Conservation (phyloP, 495 filamentous ascomycete species). For the Penicillium simplicissimum region DNA sequence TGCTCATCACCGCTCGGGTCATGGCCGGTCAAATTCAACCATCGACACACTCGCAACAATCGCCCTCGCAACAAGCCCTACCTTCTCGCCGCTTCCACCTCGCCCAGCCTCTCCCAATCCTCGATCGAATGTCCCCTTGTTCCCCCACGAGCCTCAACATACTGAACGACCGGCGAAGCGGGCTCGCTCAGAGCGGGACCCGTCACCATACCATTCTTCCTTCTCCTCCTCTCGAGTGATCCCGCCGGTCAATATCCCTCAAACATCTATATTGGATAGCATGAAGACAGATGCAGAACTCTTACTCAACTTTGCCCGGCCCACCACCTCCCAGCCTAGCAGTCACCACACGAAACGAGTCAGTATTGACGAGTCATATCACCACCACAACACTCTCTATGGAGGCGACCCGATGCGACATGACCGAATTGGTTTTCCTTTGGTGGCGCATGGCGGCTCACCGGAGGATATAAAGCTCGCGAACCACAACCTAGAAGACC, state of each 20-base stretch:
- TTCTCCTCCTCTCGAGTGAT: slow-evolving; percentile 29
- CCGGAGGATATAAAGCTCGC: slow-evolving; percentile 21
- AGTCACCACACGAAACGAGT: slow-evolving; percentile 35
- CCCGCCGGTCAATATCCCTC: slow-evolving; percentile 49
- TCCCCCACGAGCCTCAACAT: slow-evolving; percentile 32
- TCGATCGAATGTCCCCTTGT: slow-evolving; percentile 33
- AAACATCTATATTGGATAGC: slow-evolving; percentile 41
- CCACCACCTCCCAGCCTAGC: slow-evolving; percentile 38
- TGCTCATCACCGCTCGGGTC: slow-evolving; percentile 42
- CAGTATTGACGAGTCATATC: slow-evolving; percentile 41
- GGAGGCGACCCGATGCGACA: slow-evolving; percentile 28
- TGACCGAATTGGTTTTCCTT: slow-evolving; percentile 25
- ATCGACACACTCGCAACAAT: slow-evolving; percentile 58
- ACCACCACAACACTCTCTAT: slow-evolving; percentile 24
- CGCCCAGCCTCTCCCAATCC: slow-evolving; percentile 36
- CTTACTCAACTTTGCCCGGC: slow-evolving; percentile 49
- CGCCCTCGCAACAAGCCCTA: slow-evolving; percentile 52
- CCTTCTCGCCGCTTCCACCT: slow-evolving; percentile 41
- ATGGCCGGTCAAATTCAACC: slow-evolving; percentile 50
- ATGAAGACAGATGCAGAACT: slow-evolving; percentile 57
- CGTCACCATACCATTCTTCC: slow-evolving; percentile 43
- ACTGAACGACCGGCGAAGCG: slow-evolving; percentile 60
- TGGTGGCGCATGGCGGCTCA: slow-evolving; percentile 10
- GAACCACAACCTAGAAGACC: slow-evolving; percentile 12
- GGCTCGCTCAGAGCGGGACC: slow-evolving; percentile 56